Evolutionary conservation across 139 green algal species (phyloP), one percentile per base, ranked within the genome.

Genomic region (Chloropicon primus): DNA sequence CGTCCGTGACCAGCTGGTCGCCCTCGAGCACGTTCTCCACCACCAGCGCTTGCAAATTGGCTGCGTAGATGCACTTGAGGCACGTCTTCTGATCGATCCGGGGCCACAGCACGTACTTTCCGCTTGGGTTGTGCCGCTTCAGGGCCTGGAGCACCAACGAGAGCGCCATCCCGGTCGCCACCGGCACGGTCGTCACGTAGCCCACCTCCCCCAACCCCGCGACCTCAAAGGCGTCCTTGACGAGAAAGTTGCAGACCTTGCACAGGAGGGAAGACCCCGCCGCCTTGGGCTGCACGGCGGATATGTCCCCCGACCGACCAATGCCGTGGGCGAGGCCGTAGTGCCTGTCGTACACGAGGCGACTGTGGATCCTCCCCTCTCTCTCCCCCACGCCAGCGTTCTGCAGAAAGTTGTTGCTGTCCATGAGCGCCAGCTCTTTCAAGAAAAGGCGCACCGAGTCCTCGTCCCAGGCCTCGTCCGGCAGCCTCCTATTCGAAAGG

Each of bases 31-130:
- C 21, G 72, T 92, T 84, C 28, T 87, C 54, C 17, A 96, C 29
- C 72, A 96, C 79, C 17, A 54, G 22, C 2, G 87, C 76, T 53
- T 89, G 78, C n/a, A 91, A 82, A 1, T 92, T 92, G 0, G 90
- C 90, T 2, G 89, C 85, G 0, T 86, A 79, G 23, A 99, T 89
- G 25, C 82, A 80, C 79, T 99, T 99, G 26, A 99, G 79, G 84
- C 95, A 98, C 0, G 93, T 98, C 84, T 99, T 98, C 88, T 99
- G 95, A 82, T 99, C 95, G 21, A 98, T 90, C 17, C 95, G 85
- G 2, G 87, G 86, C 95, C 95, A 99, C 1, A 99, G 25, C 62
- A 98, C 92, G 76, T 88, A 91, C 80, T 80, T 85, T 23, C 83
- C 85, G 0, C 5, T 41, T 24, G 54, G 72, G n/a, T 41, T 80